Evolutionary conservation across 2,329 filamentous ascomycete genomes (phyloP), one percentile per base, ranked within the genome.

Genomic region (Ceratocystis alfenasii): DNA sequence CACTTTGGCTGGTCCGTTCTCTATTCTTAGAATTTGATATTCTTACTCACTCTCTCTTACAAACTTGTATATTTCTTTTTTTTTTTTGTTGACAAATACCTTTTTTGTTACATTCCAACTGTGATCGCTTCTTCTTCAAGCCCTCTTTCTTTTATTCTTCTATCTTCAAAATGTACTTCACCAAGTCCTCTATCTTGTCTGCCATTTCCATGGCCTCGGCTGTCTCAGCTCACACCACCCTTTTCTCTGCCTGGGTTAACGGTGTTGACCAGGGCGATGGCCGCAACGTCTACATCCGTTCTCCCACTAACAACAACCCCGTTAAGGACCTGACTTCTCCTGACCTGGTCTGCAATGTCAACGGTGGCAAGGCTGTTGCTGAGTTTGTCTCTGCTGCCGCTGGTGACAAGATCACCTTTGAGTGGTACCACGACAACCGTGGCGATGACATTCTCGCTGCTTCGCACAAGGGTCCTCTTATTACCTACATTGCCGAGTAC

Each of bases 401-500:
- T 17, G 81, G 81, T 68, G 78, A 80, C 70, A 76, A 76, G 70
- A 69, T 82, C 66, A 73, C 70, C 68, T 75, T 79, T 70, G 77
- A 81, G 72, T 82, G 79, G 80, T 78, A 77, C 73, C 80, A 82
- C 74, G 70, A 82, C 72, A 75, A 48, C 70, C 76, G 78, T 57
- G 70, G 70, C 67, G 79, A 82, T 72, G 80, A 81, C 71, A 80
- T 82, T 74, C 79, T 83, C 63, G 81, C 75, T 69, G 68, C 71
- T n/a, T 79, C 78, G 60, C 81, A 83, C 75, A 74, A 76, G 73
- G 81, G 81, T 7, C 81, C 81, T 46, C 73, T 83, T 70, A 76
- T 80, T 69, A 80, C 79, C 66, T 83, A 80, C 72, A 78, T 83
- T 70, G 79, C 80, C 20, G 68, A 72, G 62, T 77, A 75, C 74